Evolutionary conservation across 2,329 filamentous ascomycete genomes (phyloP), one percentile per base, ranked within the genome.

Genomic region (Pezicula rhizophila): DNA sequence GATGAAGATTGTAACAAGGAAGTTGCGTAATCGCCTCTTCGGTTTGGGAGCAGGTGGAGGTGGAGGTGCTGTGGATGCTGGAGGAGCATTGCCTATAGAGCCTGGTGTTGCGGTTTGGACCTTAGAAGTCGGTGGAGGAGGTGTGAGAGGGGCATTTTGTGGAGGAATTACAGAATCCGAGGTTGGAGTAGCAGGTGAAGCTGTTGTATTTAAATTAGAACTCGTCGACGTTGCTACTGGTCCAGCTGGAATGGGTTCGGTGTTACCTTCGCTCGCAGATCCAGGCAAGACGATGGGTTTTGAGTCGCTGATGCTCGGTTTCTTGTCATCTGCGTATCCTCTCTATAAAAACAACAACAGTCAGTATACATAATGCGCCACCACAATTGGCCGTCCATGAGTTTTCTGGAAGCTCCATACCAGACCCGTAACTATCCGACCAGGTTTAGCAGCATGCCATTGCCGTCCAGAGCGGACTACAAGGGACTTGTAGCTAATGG

Each of bases 1-100:
- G 40, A 96, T 70, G 53, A 91, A 72, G 43, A 96, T 70, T 47
- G 87, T 87, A 57, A 91, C 71, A 50, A 96, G 71, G 64, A 87
- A 81, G 55, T 87, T 79, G 74, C 80, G 87, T 51, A 46, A 14
- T 33, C 45, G 38, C 11, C 38, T 39, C 35, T 46, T 46, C 74
- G 78, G 55, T 59, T 75, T 81, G 72, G 73, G 75, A 68, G 62
- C 73, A 59, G 60, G 67, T 26, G 66, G 62, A 35, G 68, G 64
- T 50, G 66, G 62, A 66, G 70, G 54, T 63, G 63, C 46, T 40
- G 64, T 59, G 40, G 70, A 65, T 49, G 69, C 64, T 42, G 69
- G 64, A 28, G 66, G 53, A 10, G 61, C 49, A 20, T 48, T 31
- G 56, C 56, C 25, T 60, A 57, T 14, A 54, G 53, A 41, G 48